Conservation (phyloP, 371 early-diverging fungal genomes). For the Basidiobolus meristosporus region DNA sequence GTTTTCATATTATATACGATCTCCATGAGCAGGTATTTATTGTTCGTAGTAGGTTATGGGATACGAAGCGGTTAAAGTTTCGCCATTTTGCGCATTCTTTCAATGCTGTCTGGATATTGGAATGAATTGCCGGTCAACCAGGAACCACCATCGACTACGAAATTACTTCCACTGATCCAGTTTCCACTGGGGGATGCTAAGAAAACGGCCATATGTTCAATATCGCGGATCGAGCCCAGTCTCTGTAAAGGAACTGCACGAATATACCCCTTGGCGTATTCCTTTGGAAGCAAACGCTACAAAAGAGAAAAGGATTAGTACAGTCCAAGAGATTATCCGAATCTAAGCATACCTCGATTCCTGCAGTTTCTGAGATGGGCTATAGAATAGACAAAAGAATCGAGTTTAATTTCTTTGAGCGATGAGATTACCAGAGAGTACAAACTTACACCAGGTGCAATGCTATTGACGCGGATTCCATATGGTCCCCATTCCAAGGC, state of each 20-base stretch:
- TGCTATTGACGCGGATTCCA: constrained; percentile 30
- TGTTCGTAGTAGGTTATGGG: too few species aligned
- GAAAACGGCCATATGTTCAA: constrained; percentile 50
- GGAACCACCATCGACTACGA: constrained; percentile 52
- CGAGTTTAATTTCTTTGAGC: too few species aligned
- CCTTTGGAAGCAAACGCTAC: constrained; percentile 4
- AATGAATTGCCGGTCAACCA: constrained; percentile 16
- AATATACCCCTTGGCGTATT: background rate
- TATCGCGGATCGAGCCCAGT: constrained; percentile 31
- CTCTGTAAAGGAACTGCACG: constrained; percentile 4
- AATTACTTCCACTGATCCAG: constrained; percentile 23
- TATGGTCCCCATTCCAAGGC: constrained; percentile 34
- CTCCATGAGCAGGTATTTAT: too few species aligned
- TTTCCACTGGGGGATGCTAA: constrained; percentile 39
- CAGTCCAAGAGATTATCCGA: constrained; percentile 4
- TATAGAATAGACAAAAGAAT: background rate
- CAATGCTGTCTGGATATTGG: constrained; percentile 10
- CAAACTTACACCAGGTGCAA: constrained; percentile 21
- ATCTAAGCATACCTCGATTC: constrained; percentile 13
- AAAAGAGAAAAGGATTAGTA: constrained; percentile 8
- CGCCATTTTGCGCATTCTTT: too few species aligned
- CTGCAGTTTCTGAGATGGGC: constrained; percentile 30
- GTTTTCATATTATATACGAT: too few species aligned
- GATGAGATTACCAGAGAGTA: background rate
- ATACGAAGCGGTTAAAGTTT: too few species aligned